Percentiles rank a stretch among this genome's conserved stretches.
Evolutionary conservation across 257 asterid genomes (phyloP).

Genomic region (Avicennia marina): DNA sequence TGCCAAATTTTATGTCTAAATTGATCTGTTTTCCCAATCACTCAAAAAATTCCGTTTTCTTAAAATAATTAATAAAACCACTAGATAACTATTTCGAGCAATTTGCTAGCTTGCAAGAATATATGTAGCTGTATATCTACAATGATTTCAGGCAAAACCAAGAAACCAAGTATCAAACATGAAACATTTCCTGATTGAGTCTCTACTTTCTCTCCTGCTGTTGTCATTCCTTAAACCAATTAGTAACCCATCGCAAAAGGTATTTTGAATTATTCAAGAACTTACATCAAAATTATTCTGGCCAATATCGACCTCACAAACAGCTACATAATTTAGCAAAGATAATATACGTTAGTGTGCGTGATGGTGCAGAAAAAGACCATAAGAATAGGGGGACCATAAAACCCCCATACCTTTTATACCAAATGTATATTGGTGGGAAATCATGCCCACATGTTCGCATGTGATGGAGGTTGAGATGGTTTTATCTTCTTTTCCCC

Average conservation of each 20-base stretch:
- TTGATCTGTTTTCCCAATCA: too few species aligned
- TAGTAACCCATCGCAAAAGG: too few species aligned
- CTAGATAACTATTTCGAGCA: too few species aligned
- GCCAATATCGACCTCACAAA: not conserved
- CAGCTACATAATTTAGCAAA: not conserved
- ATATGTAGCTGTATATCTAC: too few species aligned
- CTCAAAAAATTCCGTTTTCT: too few species aligned
- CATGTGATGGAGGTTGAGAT: constrained; percentile 62
- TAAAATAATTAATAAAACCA: too few species aligned
- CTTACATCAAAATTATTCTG: not conserved
- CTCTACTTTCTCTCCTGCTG: not conserved
- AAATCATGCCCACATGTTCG: constrained; percentile 33
- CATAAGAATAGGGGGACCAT: constrained; percentile 26
- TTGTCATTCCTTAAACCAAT: too few species aligned
- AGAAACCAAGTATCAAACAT: too few species aligned
- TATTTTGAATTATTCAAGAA: too few species aligned
- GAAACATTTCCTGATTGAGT: not conserved
- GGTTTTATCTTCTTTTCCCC: constrained; percentile 34
- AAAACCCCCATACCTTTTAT: constrained; percentile 30
- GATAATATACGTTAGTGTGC: constrained; percentile 20
- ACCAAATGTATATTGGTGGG: constrained; percentile 16
- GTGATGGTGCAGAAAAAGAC: not conserved
- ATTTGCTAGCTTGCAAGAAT: too few species aligned
- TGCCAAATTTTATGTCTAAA: too few species aligned
- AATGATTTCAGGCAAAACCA: too few species aligned